Conservation (phyloP, 2,329 filamentous ascomycete species). For the Orbilia brochopaga region DNA sequence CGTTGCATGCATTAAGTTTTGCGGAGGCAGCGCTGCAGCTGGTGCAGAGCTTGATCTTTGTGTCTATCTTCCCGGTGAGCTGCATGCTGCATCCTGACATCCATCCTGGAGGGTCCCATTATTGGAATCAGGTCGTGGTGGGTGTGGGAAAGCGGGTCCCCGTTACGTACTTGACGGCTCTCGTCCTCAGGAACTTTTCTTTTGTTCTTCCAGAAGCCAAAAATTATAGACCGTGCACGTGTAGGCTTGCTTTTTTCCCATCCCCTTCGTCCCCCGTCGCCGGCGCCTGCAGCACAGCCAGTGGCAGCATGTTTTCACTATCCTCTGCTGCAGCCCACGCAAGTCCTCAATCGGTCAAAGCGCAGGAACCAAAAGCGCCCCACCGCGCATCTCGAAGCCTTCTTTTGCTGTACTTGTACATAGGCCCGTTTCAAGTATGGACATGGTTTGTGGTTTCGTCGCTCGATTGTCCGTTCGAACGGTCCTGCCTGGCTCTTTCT, state of each 20-base stretch:
- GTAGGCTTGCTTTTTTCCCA: constrained; percentile 43
- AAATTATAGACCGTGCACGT: constrained; percentile 48
- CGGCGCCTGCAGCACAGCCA: constrained; percentile 48
- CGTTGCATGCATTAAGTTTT: constrained; percentile 29
- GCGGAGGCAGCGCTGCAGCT: neutral
- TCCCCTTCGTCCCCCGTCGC: constrained; percentile 11
- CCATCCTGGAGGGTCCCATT: constrained; percentile 7
- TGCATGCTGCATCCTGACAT: neutral
- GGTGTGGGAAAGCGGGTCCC: constrained; percentile 26
- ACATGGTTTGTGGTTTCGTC: constrained; percentile 50
- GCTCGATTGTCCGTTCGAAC: constrained; percentile 27
- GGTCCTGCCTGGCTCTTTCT: constrained; percentile 45
- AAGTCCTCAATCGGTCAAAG: constrained; percentile 47
- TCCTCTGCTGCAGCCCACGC: constrained; percentile 41
- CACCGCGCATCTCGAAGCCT: constrained; percentile 34
- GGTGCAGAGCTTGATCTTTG: neutral
- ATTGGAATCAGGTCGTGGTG: constrained; percentile 12
- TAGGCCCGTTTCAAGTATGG: constrained; percentile 49
- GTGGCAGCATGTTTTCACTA: constrained; percentile 24
- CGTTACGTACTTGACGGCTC: constrained; percentile 2
- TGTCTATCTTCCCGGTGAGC: constrained; percentile 1
- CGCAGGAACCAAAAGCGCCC: constrained; percentile 52
- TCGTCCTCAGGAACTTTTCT: constrained; percentile 34
- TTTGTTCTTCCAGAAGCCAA: constrained; percentile 37
- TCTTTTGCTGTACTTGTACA: constrained; percentile 34